Percentiles rank a stretch among this genome's conserved stretches.
Conservation (phyloP, 1,284 basidiomycete genomes). For the Fistulina hepatica region DNA sequence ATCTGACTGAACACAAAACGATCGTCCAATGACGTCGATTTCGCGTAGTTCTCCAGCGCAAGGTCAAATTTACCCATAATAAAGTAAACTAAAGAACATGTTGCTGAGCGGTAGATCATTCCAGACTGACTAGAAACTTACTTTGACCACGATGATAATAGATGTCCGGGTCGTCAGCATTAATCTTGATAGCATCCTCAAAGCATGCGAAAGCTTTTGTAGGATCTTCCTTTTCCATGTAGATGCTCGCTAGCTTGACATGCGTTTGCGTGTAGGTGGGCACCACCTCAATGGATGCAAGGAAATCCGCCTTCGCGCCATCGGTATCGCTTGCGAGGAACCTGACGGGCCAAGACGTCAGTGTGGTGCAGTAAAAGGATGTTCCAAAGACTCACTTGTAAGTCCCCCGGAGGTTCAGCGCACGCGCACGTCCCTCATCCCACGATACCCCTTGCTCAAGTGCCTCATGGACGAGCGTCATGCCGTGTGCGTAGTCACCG, state of each 20-base stretch:
- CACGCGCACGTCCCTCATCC: conserved; percentile 73
- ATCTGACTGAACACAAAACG: conserved; percentile 92
- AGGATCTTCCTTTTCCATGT: conserved; percentile 90
- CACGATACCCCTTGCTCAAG: conserved; percentile 82
- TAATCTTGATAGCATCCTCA: conserved; percentile 78
- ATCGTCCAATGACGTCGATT: conserved; percentile 77
- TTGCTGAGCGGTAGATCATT: background rate
- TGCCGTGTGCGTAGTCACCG: conserved; percentile 79
- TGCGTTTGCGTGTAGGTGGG: conserved; percentile 82
- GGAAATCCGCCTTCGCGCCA: conserved; percentile 81
- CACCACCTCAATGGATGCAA: conserved; percentile 64
- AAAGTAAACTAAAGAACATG: no score
- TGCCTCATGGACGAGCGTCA: conserved; percentile 77
- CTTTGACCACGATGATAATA: conserved; percentile 99
- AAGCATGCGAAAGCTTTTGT: conserved; percentile 84
- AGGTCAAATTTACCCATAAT: conserved; percentile 86
- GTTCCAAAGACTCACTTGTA: conserved; percentile 60
- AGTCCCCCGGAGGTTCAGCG: conserved; percentile 89
- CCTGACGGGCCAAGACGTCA: conserved; percentile 28
- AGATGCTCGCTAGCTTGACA: conserved; percentile 95
- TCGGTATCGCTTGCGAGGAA: conserved; percentile 84
- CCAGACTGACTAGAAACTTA: background rate
- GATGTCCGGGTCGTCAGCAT: conserved; percentile 86
- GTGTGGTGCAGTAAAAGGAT: background rate
- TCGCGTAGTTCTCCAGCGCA: conserved; percentile 85